Base-by-base conservation (phyloP, 2,329 filamentous ascomycete genomes). In the Cercospora janseana region DNA sequence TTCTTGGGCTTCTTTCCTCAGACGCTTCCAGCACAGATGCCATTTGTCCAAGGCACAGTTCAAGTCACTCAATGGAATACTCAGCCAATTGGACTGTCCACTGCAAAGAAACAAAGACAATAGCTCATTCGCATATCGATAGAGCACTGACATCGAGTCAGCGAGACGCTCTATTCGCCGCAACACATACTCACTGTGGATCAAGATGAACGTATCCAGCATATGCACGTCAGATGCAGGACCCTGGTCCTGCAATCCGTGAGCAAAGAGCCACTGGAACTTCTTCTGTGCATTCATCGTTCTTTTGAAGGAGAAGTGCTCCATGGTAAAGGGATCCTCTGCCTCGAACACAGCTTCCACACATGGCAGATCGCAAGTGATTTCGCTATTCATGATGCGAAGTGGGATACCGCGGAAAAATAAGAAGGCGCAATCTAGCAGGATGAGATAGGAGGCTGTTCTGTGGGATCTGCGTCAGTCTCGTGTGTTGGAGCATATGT, bases 121-220 rank as follows among this genome's bases (percentile, higher is more conserved):
- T 6, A 41, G n/a, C 13, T 51, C 43, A 23, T 34, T 51, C 16
- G 24, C 20, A 28, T 47, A 51, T 9, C 47, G 52, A 24, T 54
- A 54, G 4, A 54, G 52, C 52, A 44, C 41, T 44, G 13, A 20
- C 15, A 23, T n/a, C n/a, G 2, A 37, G 16, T 37, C 18, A 37
- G 34, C 2, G 10, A 31, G 10, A 21, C 20, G 41, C 20, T 29
- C 13, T 12, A 16, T 20, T 18, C 16, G 15, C 9, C 18, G 27
- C 2, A 4, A 4, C 26, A n/a, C 4, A 23, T 6, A 12, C 6
- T 44, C 41, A 44, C 44, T 44, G 31, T 52, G 54, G 20, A 57
- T 49, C 10, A 57, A 26, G 12, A 57, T 43, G 44, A 57, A 57
- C 1, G 54, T 51, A 29, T 57, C 54, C 40, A 57, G 29, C 44